These are phyloP conservation scores for Acer yangbiense DNA, from an alignment of 345 rosid genomes.

Conservation along the genomic window DNA sequence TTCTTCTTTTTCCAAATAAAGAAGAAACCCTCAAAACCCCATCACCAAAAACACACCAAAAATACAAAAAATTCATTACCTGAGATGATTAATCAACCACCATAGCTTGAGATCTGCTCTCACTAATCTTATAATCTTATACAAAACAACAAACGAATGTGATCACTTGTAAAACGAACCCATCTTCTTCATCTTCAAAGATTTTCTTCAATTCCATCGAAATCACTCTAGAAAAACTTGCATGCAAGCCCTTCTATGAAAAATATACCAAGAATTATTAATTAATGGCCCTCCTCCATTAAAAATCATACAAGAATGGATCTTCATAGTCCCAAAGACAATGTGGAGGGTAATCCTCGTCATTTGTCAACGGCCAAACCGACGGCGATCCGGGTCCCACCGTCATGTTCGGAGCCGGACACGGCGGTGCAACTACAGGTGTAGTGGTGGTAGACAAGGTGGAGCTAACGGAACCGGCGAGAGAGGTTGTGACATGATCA, in stretches of 20 bases:
- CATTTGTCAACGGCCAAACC: slow-evolving; percentile 63
- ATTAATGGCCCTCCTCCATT: not conserved
- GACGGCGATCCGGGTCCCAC: slow-evolving; percentile 51
- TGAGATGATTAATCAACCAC: not conserved
- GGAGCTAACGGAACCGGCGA: slow-evolving; percentile 51
- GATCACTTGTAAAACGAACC: not conserved
- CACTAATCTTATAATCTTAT: not conserved
- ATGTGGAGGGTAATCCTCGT: slow-evolving; percentile 54
- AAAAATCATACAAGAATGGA: slow-evolving; percentile 57
- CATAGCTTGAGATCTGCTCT: slow-evolving; percentile 1
- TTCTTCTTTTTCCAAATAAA: too few species aligned
- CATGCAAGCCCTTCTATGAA: slow-evolving; percentile 7
- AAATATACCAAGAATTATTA: not conserved
- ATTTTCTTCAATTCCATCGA: not conserved
- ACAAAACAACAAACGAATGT: not conserved
- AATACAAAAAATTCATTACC: not conserved
- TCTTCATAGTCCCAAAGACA: slow-evolving; percentile 67
- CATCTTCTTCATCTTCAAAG: not conserved
- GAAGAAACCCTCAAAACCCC: not conserved
- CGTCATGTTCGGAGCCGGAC: slow-evolving; percentile 44
- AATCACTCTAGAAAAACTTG: not conserved
- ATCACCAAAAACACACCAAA: not conserved
- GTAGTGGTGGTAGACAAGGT: slow-evolving; percentile 35
- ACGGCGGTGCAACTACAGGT: slow-evolving; percentile 40
- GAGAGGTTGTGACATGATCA: slow-evolving; percentile 29